Evolutionary conservation across 108 stramenopile species (phyloP).

Genomic region (Pseudonitzschia pungens): DNA sequence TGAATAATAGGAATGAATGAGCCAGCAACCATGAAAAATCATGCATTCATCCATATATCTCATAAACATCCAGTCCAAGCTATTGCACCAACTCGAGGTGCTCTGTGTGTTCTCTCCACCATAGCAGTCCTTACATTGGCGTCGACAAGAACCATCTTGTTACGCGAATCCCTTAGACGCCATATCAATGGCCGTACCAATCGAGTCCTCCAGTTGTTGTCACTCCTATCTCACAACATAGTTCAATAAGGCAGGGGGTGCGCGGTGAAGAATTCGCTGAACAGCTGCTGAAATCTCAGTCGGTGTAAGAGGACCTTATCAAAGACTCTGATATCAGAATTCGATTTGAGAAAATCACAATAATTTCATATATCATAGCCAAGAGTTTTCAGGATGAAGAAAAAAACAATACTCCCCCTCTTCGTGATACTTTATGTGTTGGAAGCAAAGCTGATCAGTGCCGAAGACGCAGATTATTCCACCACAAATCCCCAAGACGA

Average conservation of each 20-base stretch:
- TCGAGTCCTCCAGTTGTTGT: too few species aligned
- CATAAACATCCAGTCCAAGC: too few species aligned
- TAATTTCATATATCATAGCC: neutral
- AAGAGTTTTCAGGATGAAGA: slow-evolving; percentile 5
- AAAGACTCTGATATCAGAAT: neutral
- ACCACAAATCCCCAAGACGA: neutral
- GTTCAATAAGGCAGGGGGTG: neutral
- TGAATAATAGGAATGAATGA: too few species aligned
- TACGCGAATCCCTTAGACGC: too few species aligned
- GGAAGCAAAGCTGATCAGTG: neutral
- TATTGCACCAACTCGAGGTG: too few species aligned
- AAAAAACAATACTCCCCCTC: neutral
- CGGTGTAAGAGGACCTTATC: neutral
- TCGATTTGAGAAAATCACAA: neutral
- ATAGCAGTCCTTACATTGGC: too few species aligned
- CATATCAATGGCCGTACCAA: too few species aligned
- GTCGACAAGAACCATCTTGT: too few species aligned
- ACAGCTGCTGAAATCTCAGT: neutral
- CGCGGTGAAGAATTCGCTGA: neutral
- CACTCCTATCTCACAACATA: neutral
- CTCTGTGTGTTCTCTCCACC: too few species aligned
- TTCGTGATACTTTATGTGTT: neutral
- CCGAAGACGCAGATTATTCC: neutral
- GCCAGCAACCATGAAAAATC: too few species aligned
- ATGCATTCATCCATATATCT: too few species aligned